Base-by-base conservation (phyloP, 2,329 filamentous ascomycete species). In the Cytospora piceae region DNA sequence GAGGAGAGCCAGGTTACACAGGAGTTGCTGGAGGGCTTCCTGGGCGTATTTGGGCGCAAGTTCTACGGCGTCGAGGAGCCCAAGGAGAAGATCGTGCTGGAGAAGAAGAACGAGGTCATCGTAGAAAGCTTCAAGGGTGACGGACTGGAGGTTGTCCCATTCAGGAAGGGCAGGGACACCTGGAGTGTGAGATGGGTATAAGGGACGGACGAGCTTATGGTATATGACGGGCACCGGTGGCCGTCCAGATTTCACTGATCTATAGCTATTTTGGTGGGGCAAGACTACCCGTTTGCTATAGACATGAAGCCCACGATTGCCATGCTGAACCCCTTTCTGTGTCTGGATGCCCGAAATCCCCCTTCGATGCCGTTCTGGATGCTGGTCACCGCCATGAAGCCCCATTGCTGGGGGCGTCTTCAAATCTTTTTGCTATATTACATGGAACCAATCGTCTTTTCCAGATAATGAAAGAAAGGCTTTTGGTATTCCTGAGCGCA, bases 71-170 rank as follows among this genome's bases (percentile, higher is more conserved):
- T 80, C 74, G 71, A 90, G 74, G 77, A 79, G 49, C 79, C 87
- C 2, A 76, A 77, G n/a, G 77, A 81, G 72, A 84, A 79, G 69
- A 85, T 91, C 71, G 78, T 85, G 62, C 74, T 91, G 68, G 83
- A 79, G 71, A 86, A 81, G 75, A 81, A 81, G 57, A 80, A 79
- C n/a, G 83, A 83, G 71, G 82, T 78, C 67, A 83, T 91, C 46
- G 76, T 79, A 32, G 80, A 85, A 65, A 79, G 83, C 49, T 72
- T 91, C 63, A 81, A 77, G 72, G 85, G 81, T 31, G 79, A 83
- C 15, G 83, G 83, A 46, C 78, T 87, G 15, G 85, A 89, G 73
- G 85, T 92, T 52, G 86, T 91, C 69, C 87, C 87, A 12, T 91
- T 90, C 74, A 79, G 87, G 64, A 82, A 84, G 69, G 87, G 87